phyloP scores from a whole-genome alignment of 2,329 filamentous ascomycete genomes.

The Talaromyces islandicus region DNA sequence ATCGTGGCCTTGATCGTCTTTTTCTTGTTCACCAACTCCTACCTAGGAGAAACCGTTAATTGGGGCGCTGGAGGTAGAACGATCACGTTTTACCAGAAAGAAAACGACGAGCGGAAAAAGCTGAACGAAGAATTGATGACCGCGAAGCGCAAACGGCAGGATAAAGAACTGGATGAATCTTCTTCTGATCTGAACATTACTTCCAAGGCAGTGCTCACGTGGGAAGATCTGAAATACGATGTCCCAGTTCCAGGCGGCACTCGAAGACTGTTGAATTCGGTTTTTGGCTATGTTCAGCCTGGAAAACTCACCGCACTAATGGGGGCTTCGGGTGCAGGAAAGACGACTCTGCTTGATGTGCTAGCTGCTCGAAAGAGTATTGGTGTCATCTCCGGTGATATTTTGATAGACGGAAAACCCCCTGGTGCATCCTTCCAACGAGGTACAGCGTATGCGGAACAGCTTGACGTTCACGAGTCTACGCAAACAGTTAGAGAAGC shows the following conservation, averaged over 20 bases:
- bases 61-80: conserved; percentile 28
- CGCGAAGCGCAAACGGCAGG: conserved; percentile 6
- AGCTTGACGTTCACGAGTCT: conserved; percentile 59
- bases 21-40: conserved; percentile 33
- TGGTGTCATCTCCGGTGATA: conserved; percentile 57
- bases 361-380: conserved; percentile 61
- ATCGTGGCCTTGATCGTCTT: conserved; percentile 29
- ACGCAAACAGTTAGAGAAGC: conserved; percentile 61
- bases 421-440: conserved; percentile 58
- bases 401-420: conserved; percentile 55
- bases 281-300: conserved; percentile 46
- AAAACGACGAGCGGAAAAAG: conserved; percentile 18
- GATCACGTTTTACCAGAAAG: conserved; percentile 22
- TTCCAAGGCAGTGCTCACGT: conserved; percentile 52
- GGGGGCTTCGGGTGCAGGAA: conserved; percentile 64
- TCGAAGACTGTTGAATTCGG: conserved; percentile 39
- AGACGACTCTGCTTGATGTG: conserved; percentile 78
- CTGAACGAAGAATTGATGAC: conserved; percentile 7
- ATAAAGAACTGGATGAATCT: conserved; percentile 19
- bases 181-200: conserved; percentile 45
- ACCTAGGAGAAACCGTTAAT: conserved; percentile 34
- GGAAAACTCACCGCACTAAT: conserved; percentile 47
- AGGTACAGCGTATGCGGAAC: conserved; percentile 60
- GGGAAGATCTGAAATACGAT: conserved; percentile 47
- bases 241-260: conserved; percentile 44